phyloP scores from a whole-genome alignment of 805 yeast genomes.

The Pichia deserticola region DNA sequence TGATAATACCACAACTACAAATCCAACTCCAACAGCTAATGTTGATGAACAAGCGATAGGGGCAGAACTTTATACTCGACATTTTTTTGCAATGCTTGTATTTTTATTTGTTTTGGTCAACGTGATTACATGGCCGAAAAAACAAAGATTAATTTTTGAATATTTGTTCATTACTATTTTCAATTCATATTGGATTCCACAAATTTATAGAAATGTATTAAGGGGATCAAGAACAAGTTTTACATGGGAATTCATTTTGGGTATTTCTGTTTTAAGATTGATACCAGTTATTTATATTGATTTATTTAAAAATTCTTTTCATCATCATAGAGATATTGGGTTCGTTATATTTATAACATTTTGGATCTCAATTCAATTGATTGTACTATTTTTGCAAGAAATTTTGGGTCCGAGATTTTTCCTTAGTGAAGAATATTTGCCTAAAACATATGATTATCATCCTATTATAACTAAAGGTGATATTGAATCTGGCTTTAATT shows the following conservation, averaged over 20 bases:
- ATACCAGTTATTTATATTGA: conserved; percentile 57
- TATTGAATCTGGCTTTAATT: conserved; percentile 54
- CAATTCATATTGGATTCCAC: conserved; percentile 85
- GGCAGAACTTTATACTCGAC: conserved; percentile 51
- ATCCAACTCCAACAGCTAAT: conserved; percentile 23
- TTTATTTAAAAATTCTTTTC: conserved; percentile 48
- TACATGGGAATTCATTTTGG: conserved; percentile 68
- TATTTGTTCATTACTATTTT: conserved; percentile 40
- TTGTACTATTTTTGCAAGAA: conserved; percentile 54
- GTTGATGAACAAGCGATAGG: conserved; percentile 48
- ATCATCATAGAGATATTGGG: conserved; percentile 55
- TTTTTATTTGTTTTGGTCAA: conserved; percentile 51
- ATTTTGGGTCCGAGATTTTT: conserved; percentile 76
- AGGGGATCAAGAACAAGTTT: conserved; percentile 64
- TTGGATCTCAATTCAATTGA: conserved; percentile 60
- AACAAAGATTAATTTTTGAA: conserved; percentile 50
- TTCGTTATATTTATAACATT: conserved; percentile 38
- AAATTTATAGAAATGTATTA: conserved; percentile 67
- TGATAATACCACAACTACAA: conserved; percentile 12
- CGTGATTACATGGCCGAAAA: conserved; percentile 56
- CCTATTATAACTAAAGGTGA: conserved; percentile 53
- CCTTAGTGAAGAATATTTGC: conserved; percentile 63
- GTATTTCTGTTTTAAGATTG: conserved; percentile 55
- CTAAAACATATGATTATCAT: conserved; percentile 83
- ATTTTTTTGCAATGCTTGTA: conserved; percentile 45